Percentiles rank a stretch among this genome's conserved stretches.
Evolutionary conservation across 129 eudicot genomes (phyloP).

Genomic region (Tagetes erecta): DNA sequence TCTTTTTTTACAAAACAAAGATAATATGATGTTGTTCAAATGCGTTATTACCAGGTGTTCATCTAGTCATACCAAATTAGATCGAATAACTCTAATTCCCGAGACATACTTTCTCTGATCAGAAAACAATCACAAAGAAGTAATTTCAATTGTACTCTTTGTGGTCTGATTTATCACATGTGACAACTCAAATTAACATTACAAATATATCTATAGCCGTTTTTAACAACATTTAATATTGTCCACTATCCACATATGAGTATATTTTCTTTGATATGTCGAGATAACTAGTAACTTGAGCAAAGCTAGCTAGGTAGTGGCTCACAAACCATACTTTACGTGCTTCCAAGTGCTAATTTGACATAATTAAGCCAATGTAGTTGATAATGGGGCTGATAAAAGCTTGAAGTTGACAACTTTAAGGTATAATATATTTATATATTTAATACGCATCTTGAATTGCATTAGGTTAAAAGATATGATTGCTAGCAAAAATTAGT

Average conservation of each 20-base stretch:
- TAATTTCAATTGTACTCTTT: too few species aligned
- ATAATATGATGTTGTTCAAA: too few species aligned
- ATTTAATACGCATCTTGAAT: background rate
- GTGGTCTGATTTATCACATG: too few species aligned
- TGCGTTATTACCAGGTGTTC: too few species aligned
- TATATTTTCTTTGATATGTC: background rate
- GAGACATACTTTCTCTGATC: too few species aligned
- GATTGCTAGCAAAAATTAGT: constrained; percentile 13
- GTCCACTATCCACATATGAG: background rate
- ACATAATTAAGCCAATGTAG: background rate
- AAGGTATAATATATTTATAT: background rate
- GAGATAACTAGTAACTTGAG: background rate
- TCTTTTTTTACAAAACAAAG: too few species aligned
- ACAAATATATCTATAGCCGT: too few species aligned
- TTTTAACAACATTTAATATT: background rate
- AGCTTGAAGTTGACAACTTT: constrained; percentile 4
- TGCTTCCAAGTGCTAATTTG: constrained; percentile 1
- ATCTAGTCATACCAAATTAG: too few species aligned
- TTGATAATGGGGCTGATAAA: constrained; percentile 2
- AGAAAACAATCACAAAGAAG: too few species aligned
- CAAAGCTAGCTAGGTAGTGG: background rate
- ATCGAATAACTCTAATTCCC: too few species aligned
- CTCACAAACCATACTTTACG: background rate
- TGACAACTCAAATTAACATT: too few species aligned
- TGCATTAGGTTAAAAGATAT: constrained; percentile 8